Percentiles rank a stretch among this genome's conserved stretches.
Conservation (phyloP, 345 rosid species). For the Clausena lansium region DNA sequence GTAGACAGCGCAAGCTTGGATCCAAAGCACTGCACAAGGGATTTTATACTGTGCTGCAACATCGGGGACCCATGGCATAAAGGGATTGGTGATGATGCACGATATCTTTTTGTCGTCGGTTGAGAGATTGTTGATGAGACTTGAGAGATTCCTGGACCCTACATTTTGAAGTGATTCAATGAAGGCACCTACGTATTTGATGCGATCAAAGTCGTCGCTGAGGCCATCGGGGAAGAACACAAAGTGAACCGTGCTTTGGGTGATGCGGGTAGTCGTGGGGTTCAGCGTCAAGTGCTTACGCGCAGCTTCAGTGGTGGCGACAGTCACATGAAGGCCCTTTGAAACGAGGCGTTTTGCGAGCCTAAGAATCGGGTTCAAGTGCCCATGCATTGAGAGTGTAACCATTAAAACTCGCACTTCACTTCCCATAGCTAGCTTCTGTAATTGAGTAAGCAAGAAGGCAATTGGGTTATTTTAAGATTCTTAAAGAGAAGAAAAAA, state of each 20-base stretch:
- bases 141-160: slow-evolving; percentile 39
- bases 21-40: slow-evolving; percentile 59
- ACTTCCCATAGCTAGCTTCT: slow-evolving; percentile 2
- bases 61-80: slow-evolving; percentile 50
- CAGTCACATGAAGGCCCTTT: slow-evolving; percentile 40
- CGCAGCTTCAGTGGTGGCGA: slow-evolving; percentile 45
- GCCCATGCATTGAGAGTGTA: slow-evolving; percentile 42
- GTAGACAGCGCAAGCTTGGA: slow-evolving; percentile 46
- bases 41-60: slow-evolving; percentile 38
- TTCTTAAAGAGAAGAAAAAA: background rate
- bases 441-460: background rate
- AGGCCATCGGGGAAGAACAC: slow-evolving; percentile 52
- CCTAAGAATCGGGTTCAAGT: slow-evolving; percentile 47
- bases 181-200: slow-evolving; percentile 1
- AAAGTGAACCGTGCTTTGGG: slow-evolving; percentile 21
- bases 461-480: background rate
- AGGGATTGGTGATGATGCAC: slow-evolving; percentile 40
- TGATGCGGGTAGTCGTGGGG: background rate
- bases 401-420: slow-evolving; percentile 42
- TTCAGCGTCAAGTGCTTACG: slow-evolving; percentile 30
- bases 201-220: slow-evolving; percentile 37
- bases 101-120: slow-evolving; percentile 12
- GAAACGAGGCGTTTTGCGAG: slow-evolving; percentile 41
- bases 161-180: slow-evolving; percentile 21
- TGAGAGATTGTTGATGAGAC: slow-evolving; percentile 25